These are phyloP conservation scores for Gloeophyllum trabeum DNA, from an alignment of 768 basidiomycete genomes.

Conservation along the genomic window DNA sequence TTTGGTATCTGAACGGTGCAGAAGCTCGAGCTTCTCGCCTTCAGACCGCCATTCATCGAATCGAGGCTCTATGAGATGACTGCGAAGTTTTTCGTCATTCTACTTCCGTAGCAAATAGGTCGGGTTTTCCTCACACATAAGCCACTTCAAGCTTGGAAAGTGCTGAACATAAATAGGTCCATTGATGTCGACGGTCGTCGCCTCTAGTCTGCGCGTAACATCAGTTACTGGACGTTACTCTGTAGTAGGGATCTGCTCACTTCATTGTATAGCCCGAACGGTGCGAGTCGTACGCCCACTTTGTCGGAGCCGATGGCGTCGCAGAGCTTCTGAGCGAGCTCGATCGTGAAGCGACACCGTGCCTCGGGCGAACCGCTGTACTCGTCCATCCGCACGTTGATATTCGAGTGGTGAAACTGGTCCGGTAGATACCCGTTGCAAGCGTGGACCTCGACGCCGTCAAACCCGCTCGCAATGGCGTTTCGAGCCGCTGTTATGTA, in stretches of 20 bases:
- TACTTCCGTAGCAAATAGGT: too few relatives aligned
- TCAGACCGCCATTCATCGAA: neutral
- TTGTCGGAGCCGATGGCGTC: neutral
- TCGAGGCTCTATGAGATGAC: neutral
- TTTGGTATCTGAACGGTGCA: neutral
- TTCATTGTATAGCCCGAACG: neutral
- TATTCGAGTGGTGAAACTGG: conserved; percentile 1
- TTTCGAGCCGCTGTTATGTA: neutral
- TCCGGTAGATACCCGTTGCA: neutral
- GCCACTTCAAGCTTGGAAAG: neutral
- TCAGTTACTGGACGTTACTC: neutral
- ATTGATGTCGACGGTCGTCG: neutral
- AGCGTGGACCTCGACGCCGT: conserved; percentile 1
- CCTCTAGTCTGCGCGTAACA: neutral
- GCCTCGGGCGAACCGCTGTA: neutral
- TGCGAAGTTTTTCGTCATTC: neutral
- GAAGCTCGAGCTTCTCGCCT: neutral
- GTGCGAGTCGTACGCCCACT: neutral
- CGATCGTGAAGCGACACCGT: neutral
- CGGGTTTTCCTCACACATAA: conserved; percentile 1
- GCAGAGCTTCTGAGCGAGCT: neutral
- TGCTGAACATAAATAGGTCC: neutral
- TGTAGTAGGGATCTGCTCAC: neutral
- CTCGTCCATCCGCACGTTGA: neutral
- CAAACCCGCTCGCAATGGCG: neutral